Evolutionary conservation across 345 rosid genomes (phyloP).

Genomic region (Camelina laxa): DNA sequence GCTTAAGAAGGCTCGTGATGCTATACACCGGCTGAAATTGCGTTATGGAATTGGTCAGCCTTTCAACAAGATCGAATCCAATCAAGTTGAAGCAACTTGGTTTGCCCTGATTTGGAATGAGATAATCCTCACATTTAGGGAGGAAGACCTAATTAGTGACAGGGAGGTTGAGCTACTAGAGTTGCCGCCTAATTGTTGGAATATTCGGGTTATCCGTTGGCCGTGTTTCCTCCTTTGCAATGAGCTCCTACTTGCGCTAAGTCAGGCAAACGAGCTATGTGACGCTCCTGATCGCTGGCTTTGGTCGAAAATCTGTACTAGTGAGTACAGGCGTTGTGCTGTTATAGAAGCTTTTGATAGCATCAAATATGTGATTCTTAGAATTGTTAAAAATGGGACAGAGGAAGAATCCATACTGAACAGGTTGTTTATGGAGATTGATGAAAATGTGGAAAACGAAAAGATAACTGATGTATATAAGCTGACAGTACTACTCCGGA

Average conservation of each 20-base stretch:
- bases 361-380: conserved; percentile 64
- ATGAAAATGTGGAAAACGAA: conserved; percentile 51
- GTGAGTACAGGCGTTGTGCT: conserved; percentile 88
- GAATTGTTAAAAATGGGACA: conserved; percentile 55
- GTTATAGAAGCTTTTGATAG: conserved; percentile 90
- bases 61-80: conserved; percentile 79
- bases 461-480: conserved; percentile 53
- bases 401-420: conserved; percentile 65
- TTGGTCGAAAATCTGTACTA: conserved; percentile 78
- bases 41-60: conserved; percentile 88
- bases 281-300: conserved; percentile 75
- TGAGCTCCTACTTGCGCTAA: conserved; percentile 84
- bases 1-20: conserved; percentile 78
- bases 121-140: conserved; percentile 72
- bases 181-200: conserved; percentile 84
- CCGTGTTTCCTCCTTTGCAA: conserved; percentile 88
- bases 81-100: conserved; percentile 80
- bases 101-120: conserved; percentile 96
- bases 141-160: conserved; percentile 85
- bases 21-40: conserved; percentile 71
- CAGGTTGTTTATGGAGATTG: conserved; percentile 59
- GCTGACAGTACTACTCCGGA: conserved; percentile 53
- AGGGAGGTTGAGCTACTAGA: conserved; percentile 78
- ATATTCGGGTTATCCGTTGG: conserved; percentile 87
- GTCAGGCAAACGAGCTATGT: conserved; percentile 74